phyloP scores from a whole-genome alignment of 2,329 filamentous ascomycete genomes.

The Calonectria pseudoturangicola region DNA sequence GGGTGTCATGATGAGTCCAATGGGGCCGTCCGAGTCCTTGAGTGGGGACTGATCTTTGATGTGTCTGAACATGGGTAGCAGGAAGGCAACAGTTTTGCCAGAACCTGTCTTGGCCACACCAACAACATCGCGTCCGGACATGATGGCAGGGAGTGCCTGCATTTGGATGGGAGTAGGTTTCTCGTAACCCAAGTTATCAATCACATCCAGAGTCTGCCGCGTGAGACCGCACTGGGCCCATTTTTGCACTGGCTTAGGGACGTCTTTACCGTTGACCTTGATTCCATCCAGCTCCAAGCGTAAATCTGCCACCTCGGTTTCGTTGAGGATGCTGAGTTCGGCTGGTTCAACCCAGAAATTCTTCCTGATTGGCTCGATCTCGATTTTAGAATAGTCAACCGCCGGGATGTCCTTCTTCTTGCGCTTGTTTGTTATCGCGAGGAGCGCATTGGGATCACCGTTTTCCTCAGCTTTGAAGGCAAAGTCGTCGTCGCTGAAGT shows the following conservation, averaged over 20 bases:
- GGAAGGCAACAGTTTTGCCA: conserved; percentile 96
- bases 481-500: conserved; percentile 91
- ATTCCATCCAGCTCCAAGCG: conserved; percentile 95
- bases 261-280: conserved; percentile 90
- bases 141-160: conserved; percentile 94
- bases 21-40: conserved; percentile 88
- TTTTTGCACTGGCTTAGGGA: conserved; percentile 95
- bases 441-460: conserved; percentile 67
- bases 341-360: conserved; percentile 95
- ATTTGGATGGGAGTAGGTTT: conserved; percentile 95
- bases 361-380: conserved; percentile 91
- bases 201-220: conserved; percentile 89
- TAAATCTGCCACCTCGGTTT: conserved; percentile 87
- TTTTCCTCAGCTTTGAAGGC: conserved; percentile 70
- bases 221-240: conserved; percentile 97
- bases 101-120: conserved; percentile 98
- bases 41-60: conserved; percentile 94
- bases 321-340: conserved; percentile 87
- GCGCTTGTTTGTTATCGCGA: conserved; percentile 76
- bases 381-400: conserved; percentile 89
- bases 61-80: conserved; percentile 97
- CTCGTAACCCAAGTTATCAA: conserved; percentile 87
- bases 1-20: conserved; percentile 93
- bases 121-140: conserved; percentile 96
- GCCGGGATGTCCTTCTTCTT: conserved; percentile 98